Conservation (phyloP, 768 basidiomycete species). For the Leccinum pellstonianum region DNA sequence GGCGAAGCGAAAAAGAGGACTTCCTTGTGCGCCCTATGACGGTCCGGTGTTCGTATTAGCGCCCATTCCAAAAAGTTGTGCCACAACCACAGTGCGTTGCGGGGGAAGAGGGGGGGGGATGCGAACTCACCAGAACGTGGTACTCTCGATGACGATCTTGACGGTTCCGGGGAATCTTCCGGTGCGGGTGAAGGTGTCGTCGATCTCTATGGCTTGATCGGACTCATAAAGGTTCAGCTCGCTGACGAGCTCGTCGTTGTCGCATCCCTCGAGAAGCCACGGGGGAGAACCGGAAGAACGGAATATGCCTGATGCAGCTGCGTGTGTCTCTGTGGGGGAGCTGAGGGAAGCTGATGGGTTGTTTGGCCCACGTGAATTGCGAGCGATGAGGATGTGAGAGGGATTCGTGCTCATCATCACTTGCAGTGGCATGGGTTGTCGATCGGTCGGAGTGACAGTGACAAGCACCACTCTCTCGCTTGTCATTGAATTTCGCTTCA, state of each 20-base stretch:
- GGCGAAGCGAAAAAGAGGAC: constrained; percentile 91
- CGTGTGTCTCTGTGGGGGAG: constrained; percentile 85
- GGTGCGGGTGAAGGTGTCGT: constrained; percentile 71
- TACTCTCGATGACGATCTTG: constrained; percentile 85
- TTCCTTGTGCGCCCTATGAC: constrained; percentile 82
- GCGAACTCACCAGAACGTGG: constrained; percentile 85
- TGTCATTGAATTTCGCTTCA: background rate
- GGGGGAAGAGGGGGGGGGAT: background rate
- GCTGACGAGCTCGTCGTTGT: constrained; percentile 65
- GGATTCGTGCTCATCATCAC: constrained; percentile 49
- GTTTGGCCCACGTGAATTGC: constrained; percentile 73
- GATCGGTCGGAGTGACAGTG: background rate
- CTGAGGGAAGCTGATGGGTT: constrained; percentile 80
- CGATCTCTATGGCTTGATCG: constrained; percentile 73
- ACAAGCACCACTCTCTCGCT: background rate
- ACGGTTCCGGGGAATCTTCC: constrained; percentile 78
- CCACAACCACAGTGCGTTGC: background rate
- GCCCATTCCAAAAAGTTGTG: constrained; percentile 2
- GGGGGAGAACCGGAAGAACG: constrained; percentile 77
- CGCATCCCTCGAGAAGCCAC: constrained; percentile 76
- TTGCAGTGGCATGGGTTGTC: background rate
- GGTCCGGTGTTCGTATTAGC: constrained; percentile 3
- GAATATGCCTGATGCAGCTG: constrained; percentile 82
- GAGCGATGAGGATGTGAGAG: constrained; percentile 85
- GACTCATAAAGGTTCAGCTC: constrained; percentile 67